phyloP scores from a whole-genome alignment of 495 filamentous ascomycete genomes.

The Staphylotrichum longicolle region DNA sequence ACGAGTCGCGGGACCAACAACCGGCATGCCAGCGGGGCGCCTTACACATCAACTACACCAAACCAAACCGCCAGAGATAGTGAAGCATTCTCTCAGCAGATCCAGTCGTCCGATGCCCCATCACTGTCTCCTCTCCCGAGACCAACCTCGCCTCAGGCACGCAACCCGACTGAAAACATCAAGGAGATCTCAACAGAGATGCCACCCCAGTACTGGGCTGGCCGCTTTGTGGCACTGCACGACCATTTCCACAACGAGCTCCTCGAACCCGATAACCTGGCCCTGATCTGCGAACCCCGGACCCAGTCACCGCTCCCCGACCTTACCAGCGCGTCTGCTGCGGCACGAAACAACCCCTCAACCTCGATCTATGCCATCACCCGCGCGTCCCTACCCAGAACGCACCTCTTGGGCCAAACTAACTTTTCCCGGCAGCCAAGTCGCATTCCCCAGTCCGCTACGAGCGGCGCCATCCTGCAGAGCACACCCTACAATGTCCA shows the following conservation, averaged over 20 bases:
- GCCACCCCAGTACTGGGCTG: constrained; percentile 51
- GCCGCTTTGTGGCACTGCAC: constrained; percentile 54
- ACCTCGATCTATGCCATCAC: constrained; percentile 22
- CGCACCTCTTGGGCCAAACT: no score
- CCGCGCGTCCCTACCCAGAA: neutral
- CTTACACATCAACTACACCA: neutral
- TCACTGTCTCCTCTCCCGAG: no score
- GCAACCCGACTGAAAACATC: constrained; percentile 11
- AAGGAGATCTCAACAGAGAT: constrained; percentile 33
- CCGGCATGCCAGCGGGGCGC: constrained; percentile 23
- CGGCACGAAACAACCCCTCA: constrained; percentile 28
- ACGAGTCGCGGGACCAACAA: constrained; percentile 18
- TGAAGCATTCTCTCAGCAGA: neutral
- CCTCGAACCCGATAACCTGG: constrained; percentile 33
- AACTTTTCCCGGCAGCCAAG: neutral
- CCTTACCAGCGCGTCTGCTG: constrained; percentile 23
- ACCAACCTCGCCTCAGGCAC: neutral
- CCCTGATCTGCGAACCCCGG: constrained; percentile 30
- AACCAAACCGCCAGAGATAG: constrained; percentile 3
- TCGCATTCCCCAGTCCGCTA: constrained; percentile 30
- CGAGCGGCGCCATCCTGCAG: constrained; percentile 31
- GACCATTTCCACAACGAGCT: constrained; percentile 53
- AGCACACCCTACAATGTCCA: constrained; percentile 1
- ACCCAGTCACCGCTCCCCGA: neutral
- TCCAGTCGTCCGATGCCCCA: no score